phyloP scores from a whole-genome alignment of 2,329 filamentous ascomycete genomes.

The Lecanosticta acicola region DNA sequence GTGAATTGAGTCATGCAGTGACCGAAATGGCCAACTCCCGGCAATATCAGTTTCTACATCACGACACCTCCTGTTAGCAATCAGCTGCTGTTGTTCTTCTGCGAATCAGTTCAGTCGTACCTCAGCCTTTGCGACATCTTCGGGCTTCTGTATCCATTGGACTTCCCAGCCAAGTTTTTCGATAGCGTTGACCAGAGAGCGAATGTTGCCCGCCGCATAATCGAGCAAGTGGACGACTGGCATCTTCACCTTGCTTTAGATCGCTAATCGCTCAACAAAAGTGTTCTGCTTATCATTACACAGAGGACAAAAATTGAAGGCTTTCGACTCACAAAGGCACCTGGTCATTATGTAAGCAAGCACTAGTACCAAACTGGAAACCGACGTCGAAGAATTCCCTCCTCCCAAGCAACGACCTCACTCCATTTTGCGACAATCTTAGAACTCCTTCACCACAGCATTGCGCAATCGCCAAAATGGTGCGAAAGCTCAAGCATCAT shows the following conservation, averaged over 20 bases:
- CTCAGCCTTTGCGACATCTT: conserved; percentile 78
- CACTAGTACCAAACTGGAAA: background rate
- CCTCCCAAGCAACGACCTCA: conserved; percentile 9
- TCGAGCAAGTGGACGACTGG: conserved; percentile 73
- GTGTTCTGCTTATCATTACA: background rate
- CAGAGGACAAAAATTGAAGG: conserved; percentile 1
- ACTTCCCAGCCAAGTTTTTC: conserved; percentile 91
- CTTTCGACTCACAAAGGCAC: background rate
- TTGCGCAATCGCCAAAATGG: conserved; percentile 55
- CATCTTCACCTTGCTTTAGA: conserved; percentile 45
- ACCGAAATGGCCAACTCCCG: conserved; percentile 95
- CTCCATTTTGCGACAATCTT: conserved; percentile 1
- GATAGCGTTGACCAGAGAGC: conserved; percentile 94
- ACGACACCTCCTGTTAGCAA: conserved; percentile 25
- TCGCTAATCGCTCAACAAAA: background rate
- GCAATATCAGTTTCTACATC: conserved; percentile 79
- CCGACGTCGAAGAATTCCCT: background rate
- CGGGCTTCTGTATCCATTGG: conserved; percentile 81
- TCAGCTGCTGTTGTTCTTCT: conserved; percentile 21
- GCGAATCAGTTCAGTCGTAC: conserved; percentile 44
- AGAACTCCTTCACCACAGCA: conserved; percentile 1
- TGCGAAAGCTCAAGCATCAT: conserved; percentile 92
- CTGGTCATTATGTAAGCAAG: background rate
- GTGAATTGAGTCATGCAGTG: conserved; percentile 85
- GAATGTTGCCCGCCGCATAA: conserved; percentile 94